These are phyloP conservation scores for Rhodotorula sp. DNA, from an alignment of 1,284 basidiomycete species.

Conservation along the genomic window DNA sequence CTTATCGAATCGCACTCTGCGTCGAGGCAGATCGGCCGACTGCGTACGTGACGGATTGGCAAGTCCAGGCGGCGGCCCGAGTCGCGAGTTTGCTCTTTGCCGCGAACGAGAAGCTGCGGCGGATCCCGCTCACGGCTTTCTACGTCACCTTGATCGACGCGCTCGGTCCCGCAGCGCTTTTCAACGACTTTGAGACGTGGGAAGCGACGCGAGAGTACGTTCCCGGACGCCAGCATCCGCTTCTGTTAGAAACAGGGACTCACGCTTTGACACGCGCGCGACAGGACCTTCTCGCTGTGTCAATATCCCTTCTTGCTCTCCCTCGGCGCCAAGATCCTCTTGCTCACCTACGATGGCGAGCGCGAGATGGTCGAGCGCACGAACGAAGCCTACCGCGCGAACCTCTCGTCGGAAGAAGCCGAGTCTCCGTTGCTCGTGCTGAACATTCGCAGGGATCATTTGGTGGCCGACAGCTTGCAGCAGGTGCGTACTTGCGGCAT, in stretches of 20 bases:
- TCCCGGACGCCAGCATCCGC: not conserved
- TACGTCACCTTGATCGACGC: conserved; percentile 41
- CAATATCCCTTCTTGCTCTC: conserved; percentile 46
- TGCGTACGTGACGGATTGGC: conserved; percentile 25
- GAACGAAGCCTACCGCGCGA: conserved; percentile 37
- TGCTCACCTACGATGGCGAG: conserved; percentile 44
- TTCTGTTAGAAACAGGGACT: not conserved
- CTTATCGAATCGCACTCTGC: not conserved
- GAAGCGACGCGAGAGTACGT: conserved; percentile 12
- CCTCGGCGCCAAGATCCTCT: conserved; percentile 41
- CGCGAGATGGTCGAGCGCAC: conserved; percentile 39
- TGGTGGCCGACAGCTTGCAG: conserved; percentile 43
- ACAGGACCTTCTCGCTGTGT: conserved; percentile 37
- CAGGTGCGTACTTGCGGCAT: conserved; percentile 17
- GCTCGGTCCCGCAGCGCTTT: conserved; percentile 29
- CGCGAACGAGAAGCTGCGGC: not conserved
- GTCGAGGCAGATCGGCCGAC: not conserved
- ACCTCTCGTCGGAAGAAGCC: conserved; percentile 19
- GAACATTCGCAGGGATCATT: conserved; percentile 34
- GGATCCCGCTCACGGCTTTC: conserved; percentile 32
- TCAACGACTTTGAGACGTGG: conserved; percentile 32
- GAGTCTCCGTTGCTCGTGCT: conserved; percentile 39
- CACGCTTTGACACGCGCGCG: not conserved
- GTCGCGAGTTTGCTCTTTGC: conserved; percentile 29
- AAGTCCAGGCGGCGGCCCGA: conserved; percentile 9